A percentile compares a stretch with the other conserved stretches of the same genome.
phyloP scores from a whole-genome alignment of 2,329 filamentous ascomycete genomes.

The Blumeria hordei region DNA sequence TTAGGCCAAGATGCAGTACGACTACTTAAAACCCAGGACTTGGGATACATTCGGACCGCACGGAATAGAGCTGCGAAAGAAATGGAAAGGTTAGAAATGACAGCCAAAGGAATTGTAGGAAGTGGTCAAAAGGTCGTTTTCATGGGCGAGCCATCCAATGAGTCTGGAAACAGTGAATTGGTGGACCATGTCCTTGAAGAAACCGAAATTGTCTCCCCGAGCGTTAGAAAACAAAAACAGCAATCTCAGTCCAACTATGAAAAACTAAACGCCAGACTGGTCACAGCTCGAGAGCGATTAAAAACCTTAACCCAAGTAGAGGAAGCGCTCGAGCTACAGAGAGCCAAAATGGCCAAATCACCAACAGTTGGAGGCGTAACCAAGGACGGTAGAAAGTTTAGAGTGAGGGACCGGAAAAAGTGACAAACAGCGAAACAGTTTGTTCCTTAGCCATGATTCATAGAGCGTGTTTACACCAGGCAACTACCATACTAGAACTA shows the following conservation, averaged over 20 bases:
- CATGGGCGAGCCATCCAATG: conserved; percentile 11
- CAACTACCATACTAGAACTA: too few relatives aligned
- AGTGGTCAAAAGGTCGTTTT: conserved; percentile 16
- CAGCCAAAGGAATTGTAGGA: conserved; percentile 19
- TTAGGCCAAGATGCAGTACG: conserved; percentile 32
- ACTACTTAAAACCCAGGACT: conserved; percentile 44
- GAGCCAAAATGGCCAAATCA: conserved; percentile 40
- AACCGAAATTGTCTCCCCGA: conserved; percentile 7
- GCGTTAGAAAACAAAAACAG: conserved; percentile 16
- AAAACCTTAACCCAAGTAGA: conserved; percentile 30
- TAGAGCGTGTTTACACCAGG: too few relatives aligned
- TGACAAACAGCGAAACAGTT: conserved; percentile 2
- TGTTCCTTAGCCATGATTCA: too few relatives aligned
- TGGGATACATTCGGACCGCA: conserved; percentile 39
- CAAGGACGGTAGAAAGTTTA: conserved; percentile 35
- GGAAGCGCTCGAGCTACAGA: conserved; percentile 30
- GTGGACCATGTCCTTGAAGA: not conserved
- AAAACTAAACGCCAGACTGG: conserved; percentile 25
- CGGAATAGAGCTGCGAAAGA: conserved; percentile 34
- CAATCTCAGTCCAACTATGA: conserved; percentile 16
- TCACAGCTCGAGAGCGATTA: conserved; percentile 27
- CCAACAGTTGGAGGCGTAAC: conserved; percentile 33
- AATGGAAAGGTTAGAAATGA: conserved; percentile 28
- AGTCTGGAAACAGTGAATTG: conserved; percentile 8
- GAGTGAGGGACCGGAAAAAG: conserved; percentile 36